Conservation (phyloP, 768 basidiomycete species). For the Kwoniella sp. region DNA sequence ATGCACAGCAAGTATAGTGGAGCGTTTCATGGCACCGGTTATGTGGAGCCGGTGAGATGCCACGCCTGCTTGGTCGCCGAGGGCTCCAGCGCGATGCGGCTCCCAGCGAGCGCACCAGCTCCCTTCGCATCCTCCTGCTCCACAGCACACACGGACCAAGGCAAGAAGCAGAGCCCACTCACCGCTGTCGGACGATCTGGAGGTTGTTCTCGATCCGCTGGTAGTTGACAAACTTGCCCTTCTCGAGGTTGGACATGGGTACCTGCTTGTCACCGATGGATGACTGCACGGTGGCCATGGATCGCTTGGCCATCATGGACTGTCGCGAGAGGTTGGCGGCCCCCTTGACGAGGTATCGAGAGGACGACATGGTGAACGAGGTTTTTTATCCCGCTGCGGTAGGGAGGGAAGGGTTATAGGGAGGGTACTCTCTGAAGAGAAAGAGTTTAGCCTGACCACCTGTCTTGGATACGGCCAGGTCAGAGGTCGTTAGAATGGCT, state of each 20-base stretch:
- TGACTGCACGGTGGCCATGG: constrained; percentile 42
- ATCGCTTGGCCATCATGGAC: constrained; percentile 25
- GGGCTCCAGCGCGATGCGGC: too few species aligned
- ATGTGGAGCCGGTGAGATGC: constrained; percentile 16
- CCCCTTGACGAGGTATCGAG: constrained; percentile 27
- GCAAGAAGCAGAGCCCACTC: constrained; percentile 52
- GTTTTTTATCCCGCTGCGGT: too few species aligned
- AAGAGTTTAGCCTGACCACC: too few species aligned
- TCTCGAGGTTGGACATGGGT: constrained; percentile 52
- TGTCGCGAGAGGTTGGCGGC: constrained; percentile 27
- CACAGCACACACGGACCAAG: not conserved
- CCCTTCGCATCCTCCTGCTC: too few species aligned
- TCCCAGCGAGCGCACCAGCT: too few species aligned
- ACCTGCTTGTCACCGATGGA: constrained; percentile 51
- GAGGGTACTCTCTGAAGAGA: too few species aligned
- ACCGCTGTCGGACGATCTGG: constrained; percentile 78
- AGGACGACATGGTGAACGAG: constrained; percentile 23
- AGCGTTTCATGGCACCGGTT: too few species aligned
- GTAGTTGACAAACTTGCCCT: constrained; percentile 53
- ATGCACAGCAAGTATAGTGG: not conserved
- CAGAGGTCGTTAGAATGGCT: too few species aligned
- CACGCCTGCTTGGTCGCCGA: too few species aligned
- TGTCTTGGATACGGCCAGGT: too few species aligned
- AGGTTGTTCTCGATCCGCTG: constrained; percentile 94
- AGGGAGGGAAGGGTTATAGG: too few species aligned